Evolutionary conservation across 257 asterid genomes (phyloP).

Genomic region (Ocimum tenuiflorum): DNA sequence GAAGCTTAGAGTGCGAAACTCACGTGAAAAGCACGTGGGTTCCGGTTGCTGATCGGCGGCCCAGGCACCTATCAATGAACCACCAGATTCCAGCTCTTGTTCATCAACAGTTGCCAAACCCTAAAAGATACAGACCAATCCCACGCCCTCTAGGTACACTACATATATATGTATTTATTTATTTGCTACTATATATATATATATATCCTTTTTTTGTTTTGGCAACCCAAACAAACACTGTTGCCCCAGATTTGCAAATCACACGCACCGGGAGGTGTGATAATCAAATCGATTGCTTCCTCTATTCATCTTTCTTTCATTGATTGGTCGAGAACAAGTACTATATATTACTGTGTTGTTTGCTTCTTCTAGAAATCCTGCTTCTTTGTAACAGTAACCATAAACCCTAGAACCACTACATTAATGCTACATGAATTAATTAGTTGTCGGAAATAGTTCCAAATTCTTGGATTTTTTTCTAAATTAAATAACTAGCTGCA

Average conservation of each 20-base stretch:
- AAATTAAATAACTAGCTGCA: background rate
- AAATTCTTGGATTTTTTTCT: background rate
- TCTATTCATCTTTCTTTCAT: background rate
- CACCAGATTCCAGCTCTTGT: conserved; percentile 23
- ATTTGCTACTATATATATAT: too few species aligned
- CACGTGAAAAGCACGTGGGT: conserved; percentile 80
- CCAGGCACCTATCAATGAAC: conserved; percentile 30
- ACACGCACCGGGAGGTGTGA: conserved; percentile 13
- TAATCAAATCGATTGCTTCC: background rate
- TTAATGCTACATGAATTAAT: background rate
- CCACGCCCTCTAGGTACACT: conserved; percentile 33
- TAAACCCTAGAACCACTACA: conserved; percentile 31
- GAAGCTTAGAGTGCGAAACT: conserved; percentile 61
- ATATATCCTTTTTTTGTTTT: too few species aligned
- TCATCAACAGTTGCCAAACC: conserved; percentile 32
- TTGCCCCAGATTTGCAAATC: conserved; percentile 9
- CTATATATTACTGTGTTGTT: background rate
- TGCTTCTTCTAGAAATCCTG: background rate
- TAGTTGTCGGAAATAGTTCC: background rate
- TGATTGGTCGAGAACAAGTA: background rate
- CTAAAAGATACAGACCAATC: conserved; percentile 53
- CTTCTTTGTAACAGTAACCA: background rate
- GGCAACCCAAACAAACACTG: too few species aligned
- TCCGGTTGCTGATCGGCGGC: conserved; percentile 47
- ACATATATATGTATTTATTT: too few species aligned